phyloP scores from a whole-genome alignment of 192 early-diverging fungal genomes.

The Coemansia sp. region DNA sequence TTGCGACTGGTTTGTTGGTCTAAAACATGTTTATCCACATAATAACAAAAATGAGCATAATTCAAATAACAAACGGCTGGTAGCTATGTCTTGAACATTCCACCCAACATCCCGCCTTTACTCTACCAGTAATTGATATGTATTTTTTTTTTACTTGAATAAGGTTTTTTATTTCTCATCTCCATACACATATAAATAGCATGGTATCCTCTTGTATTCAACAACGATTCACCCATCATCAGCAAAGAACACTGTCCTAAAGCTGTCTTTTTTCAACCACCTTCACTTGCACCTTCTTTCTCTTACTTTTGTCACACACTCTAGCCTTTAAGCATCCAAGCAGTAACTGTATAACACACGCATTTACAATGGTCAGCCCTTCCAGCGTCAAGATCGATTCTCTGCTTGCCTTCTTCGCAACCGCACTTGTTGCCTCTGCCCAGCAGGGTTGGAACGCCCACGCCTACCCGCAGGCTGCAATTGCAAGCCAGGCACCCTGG shows the following conservation, averaged over 20 bases:
- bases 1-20: not conserved
- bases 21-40: not conserved
- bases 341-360: not conserved
- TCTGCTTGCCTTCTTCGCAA: constrained; percentile 27
- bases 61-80: not conserved
- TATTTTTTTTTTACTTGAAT: not conserved
- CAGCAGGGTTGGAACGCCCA: constrained; percentile 25
- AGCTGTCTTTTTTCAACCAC: not conserved
- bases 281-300: not conserved
- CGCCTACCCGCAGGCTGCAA: constrained; percentile 4
- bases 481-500: constrained; percentile 6
- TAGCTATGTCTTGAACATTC: too few relatives aligned
- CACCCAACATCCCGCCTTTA: too few relatives aligned
- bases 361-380: constrained; percentile 20
- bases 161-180: not conserved
- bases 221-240: not conserved
- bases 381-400: constrained; percentile 34
- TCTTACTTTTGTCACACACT: not conserved
- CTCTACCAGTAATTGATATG: too few relatives aligned
- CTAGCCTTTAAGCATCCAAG: not conserved
- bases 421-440: constrained; percentile 14
- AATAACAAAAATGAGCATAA: not conserved
- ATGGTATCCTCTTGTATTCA: not conserved
- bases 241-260: constrained; percentile 1
- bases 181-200: not conserved